Evolutionary conservation across 345 rosid species (phyloP).

Genomic region (Dipteronia sinensis): DNA sequence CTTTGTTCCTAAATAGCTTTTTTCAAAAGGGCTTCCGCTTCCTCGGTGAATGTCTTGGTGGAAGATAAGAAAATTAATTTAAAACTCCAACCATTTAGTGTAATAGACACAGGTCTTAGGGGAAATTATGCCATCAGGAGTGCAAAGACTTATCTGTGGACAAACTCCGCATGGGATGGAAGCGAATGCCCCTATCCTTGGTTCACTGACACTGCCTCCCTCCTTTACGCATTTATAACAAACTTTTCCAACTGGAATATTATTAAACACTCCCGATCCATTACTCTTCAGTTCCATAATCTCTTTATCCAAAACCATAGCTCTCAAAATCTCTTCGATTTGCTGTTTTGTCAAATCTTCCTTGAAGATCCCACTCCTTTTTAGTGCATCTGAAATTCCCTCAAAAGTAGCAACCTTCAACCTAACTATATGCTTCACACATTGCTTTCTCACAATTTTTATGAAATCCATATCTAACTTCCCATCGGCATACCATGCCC

Average conservation of each 20-base stretch:
- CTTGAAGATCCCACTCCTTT: slow-evolving; percentile 32
- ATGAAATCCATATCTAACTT: slow-evolving; percentile 51
- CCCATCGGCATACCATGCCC: slow-evolving; percentile 76
- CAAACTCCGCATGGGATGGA: slow-evolving; percentile 86
- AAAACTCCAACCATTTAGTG: slow-evolving; percentile 77
- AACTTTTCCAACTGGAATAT: slow-evolving; percentile 46
- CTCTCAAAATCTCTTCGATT: slow-evolving; percentile 58
- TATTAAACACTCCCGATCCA: slow-evolving; percentile 56
- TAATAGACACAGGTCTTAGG: slow-evolving; percentile 65
- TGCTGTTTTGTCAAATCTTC: slow-evolving; percentile 42
- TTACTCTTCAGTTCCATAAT: slow-evolving; percentile 63
- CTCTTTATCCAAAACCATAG: slow-evolving; percentile 68
- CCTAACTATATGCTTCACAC: slow-evolving; percentile 36
- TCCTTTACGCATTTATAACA: slow-evolving; percentile 48
- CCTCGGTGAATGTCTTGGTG: too few relatives aligned
- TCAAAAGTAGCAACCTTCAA: slow-evolving; percentile 57
- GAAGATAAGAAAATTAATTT: slow-evolving; percentile 1
- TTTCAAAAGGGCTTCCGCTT: too few relatives aligned
- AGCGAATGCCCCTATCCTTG: slow-evolving; percentile 55
- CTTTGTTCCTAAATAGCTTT: too few relatives aligned
- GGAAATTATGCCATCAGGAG: slow-evolving; percentile 71
- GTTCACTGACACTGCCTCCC: slow-evolving; percentile 38
- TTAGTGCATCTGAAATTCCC: slow-evolving; percentile 35
- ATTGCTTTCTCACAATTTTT: slow-evolving; percentile 38
- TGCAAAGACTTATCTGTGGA: slow-evolving; percentile 58